These are phyloP conservation scores for Hypoxylon lienhwacheense DNA, from an alignment of 495 filamentous ascomycete genomes.

Conservation along the genomic window DNA sequence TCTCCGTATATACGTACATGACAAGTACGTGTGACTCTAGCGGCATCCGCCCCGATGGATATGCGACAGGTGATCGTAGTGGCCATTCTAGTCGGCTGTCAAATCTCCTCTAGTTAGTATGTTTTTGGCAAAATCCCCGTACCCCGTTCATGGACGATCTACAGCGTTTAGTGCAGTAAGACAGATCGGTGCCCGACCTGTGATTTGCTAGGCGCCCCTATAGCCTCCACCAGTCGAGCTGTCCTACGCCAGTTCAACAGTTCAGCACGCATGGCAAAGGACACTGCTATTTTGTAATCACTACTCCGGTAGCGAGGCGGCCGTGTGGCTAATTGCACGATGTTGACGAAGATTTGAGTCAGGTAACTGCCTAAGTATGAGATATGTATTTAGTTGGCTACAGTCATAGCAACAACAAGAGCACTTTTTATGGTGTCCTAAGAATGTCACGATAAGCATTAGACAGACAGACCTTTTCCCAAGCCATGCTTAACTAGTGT, in stretches of 20 bases:
- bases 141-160: constrained; percentile 28
- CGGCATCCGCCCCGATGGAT: constrained; percentile 32
- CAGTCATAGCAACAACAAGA: not conserved
- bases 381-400: not conserved
- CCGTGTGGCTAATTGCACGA: not conserved
- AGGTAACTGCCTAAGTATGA: not conserved
- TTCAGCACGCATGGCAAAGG: too few species aligned
- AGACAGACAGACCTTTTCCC: not conserved
- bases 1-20: constrained; percentile 12
- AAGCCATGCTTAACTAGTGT: constrained; percentile 1
- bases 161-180: constrained; percentile 24
- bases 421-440: not conserved
- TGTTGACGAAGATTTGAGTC: constrained; percentile 1
- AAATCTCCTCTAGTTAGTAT: constrained; percentile 29
- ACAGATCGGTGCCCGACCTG: constrained; percentile 35
- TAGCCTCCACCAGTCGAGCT: constrained; percentile 4
- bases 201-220: constrained; percentile 13
- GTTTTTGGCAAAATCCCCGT: constrained; percentile 32
- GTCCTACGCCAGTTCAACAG: too few species aligned
- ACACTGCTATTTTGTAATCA: too few species aligned
- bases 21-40: constrained; percentile 14
- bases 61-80: constrained; percentile 16
- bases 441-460: not conserved
- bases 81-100: constrained; percentile 32
- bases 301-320: too few species aligned